These are phyloP conservation scores for Xerocomellus amylosporus DNA, from an alignment of 768 basidiomycete genomes.

Conservation along the genomic window DNA sequence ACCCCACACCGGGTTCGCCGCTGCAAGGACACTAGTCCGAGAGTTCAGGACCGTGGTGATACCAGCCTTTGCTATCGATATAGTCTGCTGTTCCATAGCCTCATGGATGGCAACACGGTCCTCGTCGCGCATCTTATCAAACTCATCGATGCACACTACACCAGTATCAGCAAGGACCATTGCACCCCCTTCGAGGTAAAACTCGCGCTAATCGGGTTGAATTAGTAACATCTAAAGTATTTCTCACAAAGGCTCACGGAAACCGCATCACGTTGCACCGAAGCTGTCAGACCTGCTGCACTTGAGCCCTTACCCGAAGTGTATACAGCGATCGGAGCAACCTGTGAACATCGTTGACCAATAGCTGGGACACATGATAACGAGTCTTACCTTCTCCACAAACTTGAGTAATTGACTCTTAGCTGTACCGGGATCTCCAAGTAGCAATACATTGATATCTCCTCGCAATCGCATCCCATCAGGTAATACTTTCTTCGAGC, in stretches of 20 bases:
- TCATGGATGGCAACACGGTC: conserved; percentile 99
- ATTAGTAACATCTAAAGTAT: conserved; percentile 1
- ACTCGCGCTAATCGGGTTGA: conserved; percentile 68
- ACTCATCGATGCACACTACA: conserved; percentile 99
- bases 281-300: conserved; percentile 97
- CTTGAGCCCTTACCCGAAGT: conserved; percentile 98
- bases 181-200: conserved; percentile 97
- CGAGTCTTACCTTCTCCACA: conserved; percentile 76
- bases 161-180: conserved; percentile 99
- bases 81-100: conserved; percentile 99
- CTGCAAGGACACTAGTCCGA: conserved; percentile 91
- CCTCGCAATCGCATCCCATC: conserved; percentile 97
- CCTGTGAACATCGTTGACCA: conserved; percentile 42
- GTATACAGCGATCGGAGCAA: conserved; percentile 97
- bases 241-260: conserved; percentile 55
- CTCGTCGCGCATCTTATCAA: conserved; percentile 99
- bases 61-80: conserved; percentile 98
- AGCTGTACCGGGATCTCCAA: conserved; percentile 98
- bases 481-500: conserved; percentile 94
- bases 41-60: conserved; percentile 98
- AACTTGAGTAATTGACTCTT: conserved; percentile 98
- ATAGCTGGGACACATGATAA: not conserved
- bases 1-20: conserved; percentile 97
- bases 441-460: conserved; percentile 93
- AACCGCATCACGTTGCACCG: conserved; percentile 89